Evolutionary conservation across 257 asterid species (phyloP).

Genomic region (Solanum etuberosum): DNA sequence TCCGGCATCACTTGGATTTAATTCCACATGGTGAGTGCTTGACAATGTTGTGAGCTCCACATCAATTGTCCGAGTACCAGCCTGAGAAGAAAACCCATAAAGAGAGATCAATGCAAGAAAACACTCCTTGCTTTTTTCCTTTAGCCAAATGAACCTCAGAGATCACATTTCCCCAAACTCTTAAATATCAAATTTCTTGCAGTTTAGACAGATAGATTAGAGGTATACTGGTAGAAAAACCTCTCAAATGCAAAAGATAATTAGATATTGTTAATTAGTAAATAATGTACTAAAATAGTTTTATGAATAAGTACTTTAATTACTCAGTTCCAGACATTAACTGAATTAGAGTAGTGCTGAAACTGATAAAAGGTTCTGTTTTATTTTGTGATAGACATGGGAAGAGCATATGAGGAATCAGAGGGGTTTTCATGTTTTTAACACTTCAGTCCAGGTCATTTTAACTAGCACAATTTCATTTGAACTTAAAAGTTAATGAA

Average conservation of each 20-base stretch:
- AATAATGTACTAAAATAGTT: neutral
- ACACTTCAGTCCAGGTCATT: neutral
- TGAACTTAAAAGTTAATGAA: neutral
- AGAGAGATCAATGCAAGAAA: neutral
- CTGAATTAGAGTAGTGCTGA: neutral
- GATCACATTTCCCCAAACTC: neutral
- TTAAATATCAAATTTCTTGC: neutral
- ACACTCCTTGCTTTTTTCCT: neutral
- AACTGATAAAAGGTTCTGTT: neutral
- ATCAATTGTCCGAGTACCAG: conserved; percentile 74
- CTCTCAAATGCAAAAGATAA: neutral
- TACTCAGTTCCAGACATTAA: neutral
- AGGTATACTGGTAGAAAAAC: neutral
- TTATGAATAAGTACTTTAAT: neutral
- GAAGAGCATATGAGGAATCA: neutral
- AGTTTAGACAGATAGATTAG: neutral
- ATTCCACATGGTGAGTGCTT: conserved; percentile 81
- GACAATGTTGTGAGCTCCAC: conserved; percentile 85
- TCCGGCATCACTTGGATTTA: conserved; percentile 94
- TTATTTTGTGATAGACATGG: neutral
- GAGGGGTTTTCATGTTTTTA: neutral
- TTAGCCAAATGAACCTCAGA: neutral
- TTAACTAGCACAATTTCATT: neutral
- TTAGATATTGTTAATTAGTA: neutral
- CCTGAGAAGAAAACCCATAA: conserved; percentile 32